Evolutionary conservation across 176 grass and related monocot genomes (phyloP), one percentile per base, ranked within the genome.

Genomic region (Miscanthus lutarioriparius): DNA sequence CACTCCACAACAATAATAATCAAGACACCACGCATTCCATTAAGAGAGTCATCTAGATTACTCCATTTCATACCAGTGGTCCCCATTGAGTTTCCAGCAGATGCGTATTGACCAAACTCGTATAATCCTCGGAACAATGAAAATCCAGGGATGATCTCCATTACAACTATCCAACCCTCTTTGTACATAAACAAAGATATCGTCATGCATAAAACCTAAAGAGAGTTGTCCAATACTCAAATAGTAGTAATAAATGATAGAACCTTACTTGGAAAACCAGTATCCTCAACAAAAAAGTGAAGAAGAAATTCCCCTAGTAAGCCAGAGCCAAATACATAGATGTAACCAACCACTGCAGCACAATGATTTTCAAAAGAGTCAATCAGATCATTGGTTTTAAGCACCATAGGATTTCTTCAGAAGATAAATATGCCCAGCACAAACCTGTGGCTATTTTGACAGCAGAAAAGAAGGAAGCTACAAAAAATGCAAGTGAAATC

Each of bases 281-380:
- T 61, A 75, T 91, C 89, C 80, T 95, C 76, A 35, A 98, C 64
- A 74, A 98, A 95, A 72, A 87, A 91, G 0, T 74, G 56, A 76
- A 98, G 83, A 82, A 98, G 89, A 86, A 87, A 95, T 23, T 1
- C 19, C 25, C 96, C 96, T 40, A 98, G 73, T 49, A 98, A 85
- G 63, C 96, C 96, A n/a, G 91, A 92, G 35, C 88, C 91, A 78
- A 93, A 93, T 86, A 98, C 96, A 78, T 98, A 98, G 47, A 98
- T 98, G 70, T 98, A 93, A 58, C 87, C 90, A 87, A 93, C 83
- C 39, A 98, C 96, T 98, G 91, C 76, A 91, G 33, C 20, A 87
- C 40, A 54, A 35, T 72, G 58, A 58, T 83, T 30, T 5, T 54
- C 37, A 70, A 39, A 75, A 68, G 38, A 83, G 66, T 80, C 35